phyloP scores from a whole-genome alignment of 371 early-diverging fungal species.

The Mucor irregularis region DNA sequence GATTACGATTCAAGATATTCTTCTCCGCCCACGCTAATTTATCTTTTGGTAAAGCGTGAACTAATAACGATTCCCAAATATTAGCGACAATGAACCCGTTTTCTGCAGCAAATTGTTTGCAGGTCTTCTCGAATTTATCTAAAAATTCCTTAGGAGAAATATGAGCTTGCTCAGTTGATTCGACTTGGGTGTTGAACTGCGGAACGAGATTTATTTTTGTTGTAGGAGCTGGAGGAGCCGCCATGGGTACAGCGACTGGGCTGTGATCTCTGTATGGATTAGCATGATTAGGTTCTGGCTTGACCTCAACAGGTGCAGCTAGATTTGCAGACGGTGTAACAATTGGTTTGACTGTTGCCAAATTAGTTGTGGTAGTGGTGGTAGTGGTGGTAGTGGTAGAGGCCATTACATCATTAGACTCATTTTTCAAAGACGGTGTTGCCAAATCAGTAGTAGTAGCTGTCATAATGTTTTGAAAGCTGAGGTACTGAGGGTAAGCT shows the following conservation, averaged over 20 bases:
- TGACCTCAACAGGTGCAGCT: background rate
- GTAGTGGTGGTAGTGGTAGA: background rate
- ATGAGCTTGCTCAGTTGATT: background rate
- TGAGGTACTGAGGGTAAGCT: background rate
- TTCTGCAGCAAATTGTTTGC: background rate
- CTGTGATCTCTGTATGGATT: background rate
- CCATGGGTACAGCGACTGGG: background rate
- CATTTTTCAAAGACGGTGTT: too few species aligned
- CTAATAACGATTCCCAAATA: conserved; percentile 3
- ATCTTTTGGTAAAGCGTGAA: conserved; percentile 5
- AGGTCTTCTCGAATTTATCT: conserved; percentile 2
- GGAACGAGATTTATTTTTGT: background rate
- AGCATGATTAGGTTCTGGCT: background rate
- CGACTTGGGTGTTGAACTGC: too few species aligned
- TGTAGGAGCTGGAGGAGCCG: background rate
- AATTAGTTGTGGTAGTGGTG: background rate
- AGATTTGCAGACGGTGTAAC: background rate
- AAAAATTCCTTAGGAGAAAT: background rate
- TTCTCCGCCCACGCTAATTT: conserved; percentile 1
- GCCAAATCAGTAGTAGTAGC: too few species aligned
- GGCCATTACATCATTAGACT: background rate
- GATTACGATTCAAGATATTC: background rate
- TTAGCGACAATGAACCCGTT: background rate
- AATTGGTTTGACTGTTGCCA: background rate
- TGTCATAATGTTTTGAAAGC: too few species aligned